Conservation (phyloP, 768 basidiomycete genomes). For the Peribolospora baueri region DNA sequence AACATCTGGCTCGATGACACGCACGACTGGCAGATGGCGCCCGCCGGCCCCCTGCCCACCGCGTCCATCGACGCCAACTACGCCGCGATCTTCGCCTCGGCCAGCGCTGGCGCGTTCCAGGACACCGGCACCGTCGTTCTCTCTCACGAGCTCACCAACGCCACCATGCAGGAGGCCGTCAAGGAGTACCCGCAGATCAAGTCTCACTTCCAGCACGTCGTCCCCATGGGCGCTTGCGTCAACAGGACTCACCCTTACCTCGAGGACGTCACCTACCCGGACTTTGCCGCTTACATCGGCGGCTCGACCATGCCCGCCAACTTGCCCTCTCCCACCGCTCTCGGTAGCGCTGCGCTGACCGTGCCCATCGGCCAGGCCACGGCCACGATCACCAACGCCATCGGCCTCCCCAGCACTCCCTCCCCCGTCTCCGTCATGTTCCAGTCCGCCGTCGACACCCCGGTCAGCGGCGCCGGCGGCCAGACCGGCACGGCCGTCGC, state of each 20-base stretch:
- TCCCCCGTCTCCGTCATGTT: not conserved
- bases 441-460: not conserved
- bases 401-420: not conserved
- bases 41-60: slow-evolving; percentile 1
- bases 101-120: slow-evolving; percentile 14
- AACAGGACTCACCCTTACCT: slow-evolving; percentile 18
- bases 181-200: slow-evolving; percentile 15
- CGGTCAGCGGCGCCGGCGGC: not conserved
- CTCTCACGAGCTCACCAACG: slow-evolving; percentile 18
- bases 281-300: slow-evolving; percentile 3
- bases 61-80: slow-evolving; percentile 16
- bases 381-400: not conserved
- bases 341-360: not conserved
- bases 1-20: slow-evolving; percentile 8
- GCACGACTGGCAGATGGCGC: slow-evolving; percentile 4
- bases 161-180: slow-evolving; percentile 18
- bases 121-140: slow-evolving; percentile 16
- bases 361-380: slow-evolving; percentile 7
- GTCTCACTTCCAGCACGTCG: slow-evolving; percentile 15
- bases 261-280: slow-evolving; percentile 11
- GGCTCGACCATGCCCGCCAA: not conserved
- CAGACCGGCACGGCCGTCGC: not conserved
- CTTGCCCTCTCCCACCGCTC: too few relatives aligned
- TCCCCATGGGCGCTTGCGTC: slow-evolving; percentile 16
- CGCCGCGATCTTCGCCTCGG: slow-evolving; percentile 13